Base-by-base conservation (phyloP, 768 basidiomycete species). In the Cystofilobasidium bisporidii region DNA sequence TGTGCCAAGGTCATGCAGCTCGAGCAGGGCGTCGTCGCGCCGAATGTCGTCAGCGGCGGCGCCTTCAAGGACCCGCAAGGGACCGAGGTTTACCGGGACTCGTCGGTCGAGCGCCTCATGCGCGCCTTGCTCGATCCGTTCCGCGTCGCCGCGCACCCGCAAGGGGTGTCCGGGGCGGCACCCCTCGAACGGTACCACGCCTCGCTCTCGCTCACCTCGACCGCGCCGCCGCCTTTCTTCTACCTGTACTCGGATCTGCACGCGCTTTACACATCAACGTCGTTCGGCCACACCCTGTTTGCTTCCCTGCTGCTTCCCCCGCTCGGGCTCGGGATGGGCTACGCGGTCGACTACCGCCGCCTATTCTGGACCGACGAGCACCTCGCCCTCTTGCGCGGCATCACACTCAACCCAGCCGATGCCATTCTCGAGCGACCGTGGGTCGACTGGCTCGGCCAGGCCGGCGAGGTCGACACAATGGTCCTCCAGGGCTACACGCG, bases 1-100 rank as follows among this genome's bases (percentile, higher is more conserved):
- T 87, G 91, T 71, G 93, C 96, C 89, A 89, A 89, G 71, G 84
- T 96, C 20, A 91, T 91, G 77, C 93, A 96, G 91, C 83, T 98
- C 33, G 93, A 98, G 75, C 89, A 94, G 74, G 58, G 63, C 43
- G 89, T 83, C 86, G 89, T 71, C 73, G 70, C 32, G 30, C 67
- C 41, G 57, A 72, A 72, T 43, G 66, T 62, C 18, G 75, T 75
- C 47, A 70, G 28, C 3, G 38, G 28, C 53, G 71, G 26, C 47
- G 56, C 30, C 30, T 70, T 69, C 33, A 69, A 67, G 18, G 43
- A 69, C 1, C 83, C 80, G 53, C 87, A 61, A 1, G 55, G 55
- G 18, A 41, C 18, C 36, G 67, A 92, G 71, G 85, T 96, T 2
- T 98, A 89, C 77, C 81, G 91, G n/a, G 89, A 96, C 76, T 71